Percentiles rank a stretch among this genome's conserved stretches.
Conservation (phyloP, 306 rosid species). For the Fragaria vesca region DNA sequence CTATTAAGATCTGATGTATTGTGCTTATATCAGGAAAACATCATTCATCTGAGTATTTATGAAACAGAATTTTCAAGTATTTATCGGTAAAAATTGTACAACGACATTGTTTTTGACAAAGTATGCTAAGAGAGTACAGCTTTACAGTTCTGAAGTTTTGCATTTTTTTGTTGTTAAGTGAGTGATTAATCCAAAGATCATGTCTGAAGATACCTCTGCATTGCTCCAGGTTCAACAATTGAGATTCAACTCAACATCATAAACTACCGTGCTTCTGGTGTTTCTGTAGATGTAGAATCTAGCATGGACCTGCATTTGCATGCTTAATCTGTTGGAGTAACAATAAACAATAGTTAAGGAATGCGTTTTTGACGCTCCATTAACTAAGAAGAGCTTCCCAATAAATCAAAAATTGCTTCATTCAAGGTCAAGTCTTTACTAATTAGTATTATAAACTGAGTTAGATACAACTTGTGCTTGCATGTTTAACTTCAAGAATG, state of each 20-base stretch:
- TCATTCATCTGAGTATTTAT: neutral
- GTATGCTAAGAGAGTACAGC: neutral
- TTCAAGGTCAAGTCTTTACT: neutral
- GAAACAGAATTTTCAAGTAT: neutral
- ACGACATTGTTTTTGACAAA: neutral
- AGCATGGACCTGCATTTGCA: neutral
- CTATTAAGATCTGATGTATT: neutral
- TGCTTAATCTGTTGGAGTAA: neutral
- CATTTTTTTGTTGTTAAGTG: neutral
- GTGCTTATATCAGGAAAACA: neutral
- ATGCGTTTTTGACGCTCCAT: neutral
- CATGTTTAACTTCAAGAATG: neutral
- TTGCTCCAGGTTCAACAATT: neutral
- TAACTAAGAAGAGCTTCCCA: constrained; percentile 6
- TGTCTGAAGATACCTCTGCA: neutral
- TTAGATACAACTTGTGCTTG: constrained; percentile 1
- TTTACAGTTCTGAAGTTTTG: neutral
- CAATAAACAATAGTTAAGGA: neutral
- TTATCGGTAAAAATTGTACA: neutral
- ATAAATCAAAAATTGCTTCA: constrained; percentile 12
- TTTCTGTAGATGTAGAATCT: neutral
- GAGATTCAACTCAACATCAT: neutral
- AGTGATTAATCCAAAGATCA: neutral
- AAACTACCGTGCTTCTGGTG: neutral
- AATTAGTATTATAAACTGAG: neutral